Conservation (phyloP, 495 filamentous ascomycete species). For the Podospora appendiculata region DNA sequence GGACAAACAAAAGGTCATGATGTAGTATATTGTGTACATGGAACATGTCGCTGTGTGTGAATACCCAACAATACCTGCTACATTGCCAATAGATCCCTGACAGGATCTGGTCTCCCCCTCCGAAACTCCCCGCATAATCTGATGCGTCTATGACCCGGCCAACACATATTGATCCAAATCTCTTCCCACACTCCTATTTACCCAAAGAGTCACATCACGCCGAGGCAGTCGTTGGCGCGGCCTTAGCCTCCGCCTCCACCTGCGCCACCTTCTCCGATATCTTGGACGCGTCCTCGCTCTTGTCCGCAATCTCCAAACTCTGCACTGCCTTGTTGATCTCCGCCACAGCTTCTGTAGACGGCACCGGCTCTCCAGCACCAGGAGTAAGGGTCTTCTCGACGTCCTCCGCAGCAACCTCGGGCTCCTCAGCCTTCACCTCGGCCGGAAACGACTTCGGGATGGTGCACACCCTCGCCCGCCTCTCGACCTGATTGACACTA, state of each 20-base stretch:
- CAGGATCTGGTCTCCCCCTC: too few relatives aligned
- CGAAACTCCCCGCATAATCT: too few relatives aligned
- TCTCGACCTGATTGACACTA: conserved; percentile 22
- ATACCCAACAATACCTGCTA: too few relatives aligned
- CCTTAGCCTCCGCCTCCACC: conserved; percentile 3
- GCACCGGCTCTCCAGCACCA: conserved; percentile 5
- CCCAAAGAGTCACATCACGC: background rate
- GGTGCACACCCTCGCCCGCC: conserved; percentile 34
- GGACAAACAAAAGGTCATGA: too few relatives aligned
- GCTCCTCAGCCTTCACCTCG: background rate
- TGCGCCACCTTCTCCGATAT: conserved; percentile 17
- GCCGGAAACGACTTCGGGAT: conserved; percentile 28
- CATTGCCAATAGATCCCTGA: too few relatives aligned
- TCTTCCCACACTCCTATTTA: too few relatives aligned
- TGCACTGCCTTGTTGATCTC: conserved; percentile 10
- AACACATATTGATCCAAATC: too few relatives aligned
- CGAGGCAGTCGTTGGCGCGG: background rate
- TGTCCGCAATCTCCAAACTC: conserved; percentile 8
- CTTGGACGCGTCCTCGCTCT: conserved; percentile 1
- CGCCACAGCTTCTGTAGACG: conserved; percentile 2
- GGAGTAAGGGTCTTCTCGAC: conserved; percentile 1
- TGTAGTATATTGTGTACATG: too few relatives aligned
- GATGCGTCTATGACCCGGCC: too few relatives aligned
- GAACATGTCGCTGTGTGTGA: too few relatives aligned
- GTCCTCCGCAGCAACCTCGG: background rate